Base-by-base conservation (phyloP, 1,139 yeast species). In the Debaryomyces psychrophilus region DNA sequence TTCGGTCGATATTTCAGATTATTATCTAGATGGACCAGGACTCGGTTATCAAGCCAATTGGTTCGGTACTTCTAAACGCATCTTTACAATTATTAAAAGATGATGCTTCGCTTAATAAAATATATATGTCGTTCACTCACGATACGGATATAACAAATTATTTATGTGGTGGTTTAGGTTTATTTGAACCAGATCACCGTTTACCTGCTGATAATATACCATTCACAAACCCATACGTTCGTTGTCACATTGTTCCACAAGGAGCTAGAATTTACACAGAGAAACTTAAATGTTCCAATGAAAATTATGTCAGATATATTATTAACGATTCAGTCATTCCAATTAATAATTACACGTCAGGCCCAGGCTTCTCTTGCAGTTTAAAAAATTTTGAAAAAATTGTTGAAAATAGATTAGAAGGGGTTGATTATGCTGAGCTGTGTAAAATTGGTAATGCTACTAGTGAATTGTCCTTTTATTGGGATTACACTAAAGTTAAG, bases 301-400 rank as follows among this genome's bases (percentile, higher is more conserved):
- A 60, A 8, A 54, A 69, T 3, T 83, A 65, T 52, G 77, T 82
- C 9, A 66, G 87, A 49, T 64, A 71, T 35, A 57, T 81, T 9
- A 60, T 81, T 26, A 82, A 82, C 57, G 86, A 81, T 49, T 81
- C 85, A 0, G 85, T 82, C 1, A 55, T 76, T 14, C 87, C 87
- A 2, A 61, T 80, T 40, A 72, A 70, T 31, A 60, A 60, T 18
- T 83, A 87, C 62, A 64, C 71, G 37, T 52, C 61, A 25, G 86
- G 86, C 1, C 85, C 86, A 0, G 85, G 84, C 0, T 82, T 77
- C 60, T 76, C 84, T 6, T 81, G 87, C 64, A 61, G 69, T 37
- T 57, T 81, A 37, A 61, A 64, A 2, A 73, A 73, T 29, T 83
- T 64, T 53, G 61, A 58, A 44, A 44, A 54, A 1, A 64, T 67